Evolutionary conservation across 2,329 filamentous ascomycete genomes (phyloP).

Genomic region (Ilyonectria mors-panacis): DNA sequence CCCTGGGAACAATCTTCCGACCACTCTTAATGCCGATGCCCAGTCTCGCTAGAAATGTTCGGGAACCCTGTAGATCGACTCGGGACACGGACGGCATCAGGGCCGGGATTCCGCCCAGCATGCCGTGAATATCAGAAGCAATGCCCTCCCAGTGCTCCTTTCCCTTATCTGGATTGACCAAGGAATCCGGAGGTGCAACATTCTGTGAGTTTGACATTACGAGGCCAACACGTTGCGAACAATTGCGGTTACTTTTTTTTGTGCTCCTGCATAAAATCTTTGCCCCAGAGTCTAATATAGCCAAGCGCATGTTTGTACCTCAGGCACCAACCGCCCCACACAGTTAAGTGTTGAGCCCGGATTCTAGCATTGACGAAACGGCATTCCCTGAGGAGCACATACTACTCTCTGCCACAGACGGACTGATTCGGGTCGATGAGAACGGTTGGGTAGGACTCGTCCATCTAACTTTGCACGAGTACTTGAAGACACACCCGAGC

Average conservation of each 20-base stretch:
- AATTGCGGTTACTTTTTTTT: no score
- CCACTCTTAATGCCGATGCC: conserved; percentile 59
- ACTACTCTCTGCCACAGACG: conserved; percentile 24
- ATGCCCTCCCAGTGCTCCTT: conserved; percentile 64
- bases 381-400: conserved; percentile 22
- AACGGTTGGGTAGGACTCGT: conserved; percentile 17
- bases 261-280: no score
- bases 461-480: conserved; percentile 30
- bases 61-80: conserved; percentile 78
- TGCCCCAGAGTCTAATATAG: not conserved
- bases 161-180: conserved; percentile 54
- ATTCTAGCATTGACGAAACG: conserved; percentile 18
- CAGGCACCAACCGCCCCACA: no score
- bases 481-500: conserved; percentile 16
- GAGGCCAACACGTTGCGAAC: no score
- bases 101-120: conserved; percentile 79
- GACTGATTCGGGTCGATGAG: conserved; percentile 27
- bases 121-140: conserved; percentile 72
- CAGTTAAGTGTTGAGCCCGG: conserved; percentile 24
- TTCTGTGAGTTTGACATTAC: not conserved
- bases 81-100: conserved; percentile 68
- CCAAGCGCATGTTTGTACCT: no score
- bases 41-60: conserved; percentile 78
- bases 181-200: conserved; percentile 47
- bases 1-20: conserved; percentile 48